Base-by-base conservation (phyloP, 2,329 filamentous ascomycete genomes). In the Didymella lethalis region DNA sequence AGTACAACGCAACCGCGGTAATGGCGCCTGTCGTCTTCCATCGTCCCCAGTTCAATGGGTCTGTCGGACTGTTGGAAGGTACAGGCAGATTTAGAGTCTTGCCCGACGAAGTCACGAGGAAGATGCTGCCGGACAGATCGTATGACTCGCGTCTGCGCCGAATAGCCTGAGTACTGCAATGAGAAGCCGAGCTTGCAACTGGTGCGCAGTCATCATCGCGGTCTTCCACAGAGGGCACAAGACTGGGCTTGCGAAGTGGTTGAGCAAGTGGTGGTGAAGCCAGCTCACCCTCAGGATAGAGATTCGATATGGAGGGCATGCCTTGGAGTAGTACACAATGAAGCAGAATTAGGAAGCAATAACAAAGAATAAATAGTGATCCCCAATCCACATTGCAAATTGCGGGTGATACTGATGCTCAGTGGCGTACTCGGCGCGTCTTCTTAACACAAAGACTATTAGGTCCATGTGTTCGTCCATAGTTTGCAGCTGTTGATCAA, bases 81-180 rank as follows among this genome's bases (percentile, higher is more conserved):
- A 69, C 55, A 8, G 70, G 70, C 0, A 73, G 59, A 12, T 65
- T 68, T 14, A 73, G 52, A 0, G 62, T 70, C 16, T 51, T 61
- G 5, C 70, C 70, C 18, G 64, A 59, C 3, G 60, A 55, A 7
- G 70, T 67, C 23, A 73, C 61, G 12, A 73, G 66, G 18, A 65
- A 73, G 2, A 67, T 64, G 25, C 65, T 71, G 18, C 70, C 69
- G 2, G 66, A 59, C 16, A 70, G 46, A 23, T 66, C 57, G 53
- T 66, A 73, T 14, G 70, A 73, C 48, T 73, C 66, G 44, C 59
- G 69, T 47, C 70, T 73, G 28, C 32, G 50, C 20, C 41, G 49
- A 12, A 20, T 14, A n/a, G 31, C 38, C 20, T 31, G 29, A 12
- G 51, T 28, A 8, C 25, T 56, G 29, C 34, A 2, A 4, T 29